Percentiles rank a stretch among this genome's conserved stretches.
Evolutionary conservation across 2,329 filamentous ascomycete species (phyloP).

Genomic region (Cercospora sojina): DNA sequence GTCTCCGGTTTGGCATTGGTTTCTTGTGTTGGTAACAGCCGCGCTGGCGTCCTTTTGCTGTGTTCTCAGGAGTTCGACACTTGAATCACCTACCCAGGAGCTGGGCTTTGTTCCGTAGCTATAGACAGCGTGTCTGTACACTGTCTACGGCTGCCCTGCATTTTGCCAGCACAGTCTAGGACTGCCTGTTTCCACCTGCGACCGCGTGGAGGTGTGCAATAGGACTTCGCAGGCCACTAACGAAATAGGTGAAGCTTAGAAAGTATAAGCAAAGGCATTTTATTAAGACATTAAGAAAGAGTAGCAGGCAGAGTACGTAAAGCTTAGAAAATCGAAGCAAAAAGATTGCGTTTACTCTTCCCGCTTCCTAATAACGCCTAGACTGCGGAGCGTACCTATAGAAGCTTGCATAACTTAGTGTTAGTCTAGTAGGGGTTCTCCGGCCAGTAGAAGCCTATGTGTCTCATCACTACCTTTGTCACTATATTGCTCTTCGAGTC

Average conservation of each 20-base stretch:
- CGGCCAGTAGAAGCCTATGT: constrained; percentile 2
- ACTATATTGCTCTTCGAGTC: background rate
- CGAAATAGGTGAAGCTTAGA: background rate
- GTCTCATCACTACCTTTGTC: constrained; percentile 1
- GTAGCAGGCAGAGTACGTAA: background rate
- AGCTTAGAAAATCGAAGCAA: background rate
- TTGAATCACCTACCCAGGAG: too few species aligned
- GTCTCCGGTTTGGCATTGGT: too few species aligned
- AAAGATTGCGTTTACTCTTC: background rate
- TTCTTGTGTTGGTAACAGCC: too few species aligned
- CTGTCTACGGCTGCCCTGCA: too few species aligned
- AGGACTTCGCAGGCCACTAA: too few species aligned
- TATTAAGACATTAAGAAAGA: background rate
- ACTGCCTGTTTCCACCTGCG: too few species aligned
- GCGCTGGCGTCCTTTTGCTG: too few species aligned
- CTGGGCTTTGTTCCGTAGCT: too few species aligned
- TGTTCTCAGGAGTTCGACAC: too few species aligned
- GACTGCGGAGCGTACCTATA: background rate
- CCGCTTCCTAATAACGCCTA: background rate
- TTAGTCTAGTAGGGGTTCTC: background rate
- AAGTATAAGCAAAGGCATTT: background rate
- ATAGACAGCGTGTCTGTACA: too few species aligned
- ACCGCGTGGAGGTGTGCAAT: too few species aligned
- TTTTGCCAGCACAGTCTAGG: too few species aligned
- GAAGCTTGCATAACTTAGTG: background rate